phyloP scores from a whole-genome alignment of 352 stramenopile species.

The Phytophthora lateralis region DNA sequence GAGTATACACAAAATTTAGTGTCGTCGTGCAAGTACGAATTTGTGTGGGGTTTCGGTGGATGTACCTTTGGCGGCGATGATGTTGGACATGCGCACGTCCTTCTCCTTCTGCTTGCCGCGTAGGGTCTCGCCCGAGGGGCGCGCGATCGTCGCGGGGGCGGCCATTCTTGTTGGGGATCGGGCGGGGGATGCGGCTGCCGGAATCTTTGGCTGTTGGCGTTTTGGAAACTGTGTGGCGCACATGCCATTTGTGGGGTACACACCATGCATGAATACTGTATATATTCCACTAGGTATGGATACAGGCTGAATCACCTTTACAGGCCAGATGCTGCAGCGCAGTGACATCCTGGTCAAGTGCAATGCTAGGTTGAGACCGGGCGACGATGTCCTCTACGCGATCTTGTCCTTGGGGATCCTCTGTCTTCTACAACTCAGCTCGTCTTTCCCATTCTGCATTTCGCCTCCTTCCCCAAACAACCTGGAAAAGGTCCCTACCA shows the following conservation, averaged over 20 bases:
- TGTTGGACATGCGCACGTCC: constrained; percentile 98
- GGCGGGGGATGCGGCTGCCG: neutral
- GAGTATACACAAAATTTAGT: too few relatives aligned
- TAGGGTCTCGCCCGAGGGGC: constrained; percentile 76
- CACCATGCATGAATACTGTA: neutral
- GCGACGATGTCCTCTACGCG: neutral
- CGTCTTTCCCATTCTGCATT: constrained; percentile 17
- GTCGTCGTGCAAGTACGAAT: constrained; percentile 2
- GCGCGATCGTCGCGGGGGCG: constrained; percentile 58
- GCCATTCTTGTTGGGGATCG: constrained; percentile 19
- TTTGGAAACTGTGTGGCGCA: neutral
- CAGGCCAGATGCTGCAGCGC: too few relatives aligned
- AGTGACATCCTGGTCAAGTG: too few relatives aligned
- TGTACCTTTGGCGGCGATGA: constrained; percentile 97
- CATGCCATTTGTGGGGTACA: neutral
- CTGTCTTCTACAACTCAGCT: too few relatives aligned
- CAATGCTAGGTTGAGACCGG: too few relatives aligned
- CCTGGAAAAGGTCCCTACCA: too few relatives aligned
- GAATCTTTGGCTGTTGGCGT: constrained; percentile 31
- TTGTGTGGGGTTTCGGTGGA: neutral
- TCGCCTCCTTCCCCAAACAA: neutral
- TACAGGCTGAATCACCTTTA: too few relatives aligned
- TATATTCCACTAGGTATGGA: too few relatives aligned
- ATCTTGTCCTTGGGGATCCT: neutral
- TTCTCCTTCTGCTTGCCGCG: constrained; percentile 95